Percentiles rank a stretch among this genome's conserved stretches.
phyloP scores from a whole-genome alignment of 73 alveolate species.

The Breviolum minutum region DNA sequence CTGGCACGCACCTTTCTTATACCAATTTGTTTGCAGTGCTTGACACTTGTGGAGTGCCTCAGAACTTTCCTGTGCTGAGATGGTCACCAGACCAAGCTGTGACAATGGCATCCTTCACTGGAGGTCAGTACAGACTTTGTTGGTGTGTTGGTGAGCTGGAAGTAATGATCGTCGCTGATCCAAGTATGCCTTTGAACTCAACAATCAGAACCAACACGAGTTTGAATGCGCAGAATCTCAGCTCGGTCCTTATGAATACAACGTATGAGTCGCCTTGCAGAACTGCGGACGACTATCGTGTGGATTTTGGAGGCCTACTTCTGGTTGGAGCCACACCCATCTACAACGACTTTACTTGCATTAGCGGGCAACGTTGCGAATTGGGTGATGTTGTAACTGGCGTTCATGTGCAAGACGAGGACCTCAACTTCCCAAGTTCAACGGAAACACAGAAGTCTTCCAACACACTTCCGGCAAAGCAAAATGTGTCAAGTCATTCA shows the following conservation, averaged over 20 bases:
- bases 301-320: constrained; percentile 18
- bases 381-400: constrained; percentile 35
- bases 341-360: constrained; percentile 27
- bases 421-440: too few species aligned
- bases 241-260: background rate
- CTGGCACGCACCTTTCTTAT: background rate
- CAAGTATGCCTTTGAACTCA: background rate
- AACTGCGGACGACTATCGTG: background rate
- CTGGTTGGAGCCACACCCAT: constrained; percentile 22
- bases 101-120: background rate
- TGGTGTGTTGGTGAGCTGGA: constrained; percentile 52
- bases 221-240: background rate
- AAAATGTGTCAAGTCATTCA: too few species aligned
- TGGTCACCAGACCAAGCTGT: background rate
- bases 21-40: background rate
- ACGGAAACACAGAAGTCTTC: background rate
- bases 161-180: too few species aligned
- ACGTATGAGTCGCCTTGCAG: background rate
- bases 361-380: constrained; percentile 15
- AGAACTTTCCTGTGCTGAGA: background rate
- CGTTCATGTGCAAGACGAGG: background rate
- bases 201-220: background rate
- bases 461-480: background rate
- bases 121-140: constrained; percentile 57
- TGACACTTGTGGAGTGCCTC: constrained; percentile 57